These are phyloP conservation scores for Exserohilum rostratum DNA, from an alignment of 2,329 filamentous ascomycete species.

Conservation along the genomic window DNA sequence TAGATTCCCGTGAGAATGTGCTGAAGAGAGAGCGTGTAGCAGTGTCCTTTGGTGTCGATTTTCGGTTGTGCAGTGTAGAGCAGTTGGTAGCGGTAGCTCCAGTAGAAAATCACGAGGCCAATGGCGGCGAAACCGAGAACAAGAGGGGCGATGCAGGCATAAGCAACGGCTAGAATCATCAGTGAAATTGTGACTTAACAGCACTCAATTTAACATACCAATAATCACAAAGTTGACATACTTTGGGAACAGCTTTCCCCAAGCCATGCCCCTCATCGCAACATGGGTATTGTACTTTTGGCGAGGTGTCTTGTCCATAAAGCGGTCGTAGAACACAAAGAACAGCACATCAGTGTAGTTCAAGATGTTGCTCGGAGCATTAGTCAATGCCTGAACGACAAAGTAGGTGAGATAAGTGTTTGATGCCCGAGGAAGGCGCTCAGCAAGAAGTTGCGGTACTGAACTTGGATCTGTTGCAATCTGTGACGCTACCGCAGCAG, in stretches of 20 bases:
- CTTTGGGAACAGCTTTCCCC: slow-evolving; percentile 51
- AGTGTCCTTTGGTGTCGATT: slow-evolving; percentile 85
- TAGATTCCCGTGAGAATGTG: slow-evolving; percentile 87
- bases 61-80: slow-evolving; percentile 82
- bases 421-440: slow-evolving; percentile 78
- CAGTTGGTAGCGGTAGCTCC: slow-evolving; percentile 89
- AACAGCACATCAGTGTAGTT: slow-evolving; percentile 76
- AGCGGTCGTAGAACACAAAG: slow-evolving; percentile 74
- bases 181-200: slow-evolving; percentile 7
- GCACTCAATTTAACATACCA: slow-evolving; percentile 31
- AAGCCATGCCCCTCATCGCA: slow-evolving; percentile 42
- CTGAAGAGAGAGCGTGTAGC: slow-evolving; percentile 85
- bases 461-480: slow-evolving; percentile 68
- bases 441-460: slow-evolving; percentile 69
- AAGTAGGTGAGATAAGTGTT: slow-evolving; percentile 98
- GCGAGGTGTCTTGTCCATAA: slow-evolving; percentile 74
- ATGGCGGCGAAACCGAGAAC: slow-evolving; percentile 81
- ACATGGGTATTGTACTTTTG: slow-evolving; percentile 48
- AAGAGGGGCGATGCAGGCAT: slow-evolving; percentile 84
- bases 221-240: slow-evolving; percentile 51
- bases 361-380: slow-evolving; percentile 75
- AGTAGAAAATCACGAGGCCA: slow-evolving; percentile 80
- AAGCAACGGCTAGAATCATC: slow-evolving; percentile 70
- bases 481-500: slow-evolving; percentile 69
- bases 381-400: slow-evolving; percentile 84